Percentiles rank a stretch among this genome's conserved stretches.
Evolutionary conservation across 352 stramenopile species (phyloP).

Genomic region (Pythium vanterpoolii): DNA sequence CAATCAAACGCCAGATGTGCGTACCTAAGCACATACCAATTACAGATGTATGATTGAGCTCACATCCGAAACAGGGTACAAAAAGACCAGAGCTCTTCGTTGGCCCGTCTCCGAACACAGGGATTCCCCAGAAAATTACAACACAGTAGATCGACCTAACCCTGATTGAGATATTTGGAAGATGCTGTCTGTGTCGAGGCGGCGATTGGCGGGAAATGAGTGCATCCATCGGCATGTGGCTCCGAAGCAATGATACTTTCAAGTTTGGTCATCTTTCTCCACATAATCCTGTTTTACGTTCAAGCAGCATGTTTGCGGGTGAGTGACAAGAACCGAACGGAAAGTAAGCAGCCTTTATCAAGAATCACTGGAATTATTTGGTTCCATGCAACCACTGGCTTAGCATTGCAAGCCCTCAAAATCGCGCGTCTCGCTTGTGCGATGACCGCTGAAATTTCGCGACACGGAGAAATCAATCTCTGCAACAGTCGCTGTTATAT

Average conservation of each 20-base stretch:
- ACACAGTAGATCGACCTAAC: not conserved
- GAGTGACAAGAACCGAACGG: too few species aligned
- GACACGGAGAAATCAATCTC: not conserved
- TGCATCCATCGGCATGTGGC: not conserved
- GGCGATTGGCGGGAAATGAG: not conserved
- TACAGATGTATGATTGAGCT: not conserved
- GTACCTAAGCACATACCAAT: not conserved
- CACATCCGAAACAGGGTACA: slow-evolving; percentile 2
- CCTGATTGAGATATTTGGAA: not conserved
- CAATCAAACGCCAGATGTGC: not conserved
- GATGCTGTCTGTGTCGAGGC: not conserved
- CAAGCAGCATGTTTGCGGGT: too few species aligned
- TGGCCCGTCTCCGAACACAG: not conserved
- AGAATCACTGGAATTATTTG: too few species aligned
- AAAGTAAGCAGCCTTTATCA: too few species aligned
- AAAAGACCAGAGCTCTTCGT: not conserved
- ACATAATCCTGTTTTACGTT: too few species aligned
- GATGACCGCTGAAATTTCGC: not conserved
- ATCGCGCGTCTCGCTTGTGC: not conserved
- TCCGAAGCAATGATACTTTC: not conserved
- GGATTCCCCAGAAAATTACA: not conserved
- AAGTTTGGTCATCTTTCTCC: too few species aligned
- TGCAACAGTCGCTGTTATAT: too few species aligned
- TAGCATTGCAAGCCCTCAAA: too few species aligned
- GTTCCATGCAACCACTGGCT: too few species aligned